phyloP scores from a whole-genome alignment of 2,329 filamentous ascomycete genomes.

The Myriosclerotinia curreyana region DNA sequence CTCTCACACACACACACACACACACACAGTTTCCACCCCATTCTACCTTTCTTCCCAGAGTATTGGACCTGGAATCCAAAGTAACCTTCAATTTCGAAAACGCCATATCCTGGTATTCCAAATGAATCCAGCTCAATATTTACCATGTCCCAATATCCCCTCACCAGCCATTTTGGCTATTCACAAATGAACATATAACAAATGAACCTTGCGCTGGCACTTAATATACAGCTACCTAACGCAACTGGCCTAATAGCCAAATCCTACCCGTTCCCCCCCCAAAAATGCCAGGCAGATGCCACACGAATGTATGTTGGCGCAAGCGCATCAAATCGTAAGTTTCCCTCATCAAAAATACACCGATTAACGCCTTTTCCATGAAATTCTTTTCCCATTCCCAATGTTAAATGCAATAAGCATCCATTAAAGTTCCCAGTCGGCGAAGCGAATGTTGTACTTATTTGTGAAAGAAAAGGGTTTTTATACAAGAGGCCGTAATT shows the following conservation, averaged over 20 bases:
- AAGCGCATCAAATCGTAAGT: constrained; percentile 18
- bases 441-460: not conserved
- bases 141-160: constrained; percentile 9
- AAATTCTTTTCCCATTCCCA: not conserved
- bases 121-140: constrained; percentile 17
- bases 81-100: constrained; percentile 5
- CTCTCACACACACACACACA: too few species aligned
- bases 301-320: constrained; percentile 13
- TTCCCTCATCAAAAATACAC: constrained; percentile 12
- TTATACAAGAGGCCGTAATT: constrained; percentile 17
- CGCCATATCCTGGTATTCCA: constrained; percentile 14
- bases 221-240: not conserved
- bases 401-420: constrained; percentile 1
- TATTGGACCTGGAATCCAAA: not conserved
- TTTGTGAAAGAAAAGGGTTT: not conserved
- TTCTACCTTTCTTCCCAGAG: not conserved
- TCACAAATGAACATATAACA: constrained; percentile 10
- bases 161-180: not conserved
- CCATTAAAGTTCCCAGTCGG: not conserved
- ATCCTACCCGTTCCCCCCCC: not conserved
- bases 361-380: constrained; percentile 2
- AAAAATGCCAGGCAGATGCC: not conserved
- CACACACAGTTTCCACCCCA: not conserved
- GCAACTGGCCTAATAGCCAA: not conserved
- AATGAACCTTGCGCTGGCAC: constrained; percentile 1